Evolutionary conservation across 176 grass and related monocot genomes (phyloP).

Genomic region (Eleusine coracana): DNA sequence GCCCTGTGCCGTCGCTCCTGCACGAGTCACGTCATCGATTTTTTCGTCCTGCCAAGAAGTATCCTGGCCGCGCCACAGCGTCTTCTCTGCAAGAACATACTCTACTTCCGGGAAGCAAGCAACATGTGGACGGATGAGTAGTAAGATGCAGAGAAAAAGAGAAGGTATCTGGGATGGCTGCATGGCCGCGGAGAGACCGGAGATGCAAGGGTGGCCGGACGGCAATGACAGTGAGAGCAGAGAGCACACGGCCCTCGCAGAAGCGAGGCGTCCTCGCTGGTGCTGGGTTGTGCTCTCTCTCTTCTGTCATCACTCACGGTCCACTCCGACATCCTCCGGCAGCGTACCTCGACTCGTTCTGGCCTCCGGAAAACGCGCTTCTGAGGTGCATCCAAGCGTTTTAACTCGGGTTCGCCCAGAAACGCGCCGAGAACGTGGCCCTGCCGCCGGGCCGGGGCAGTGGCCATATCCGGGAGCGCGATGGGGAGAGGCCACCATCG

Average conservation of each 20-base stretch:
- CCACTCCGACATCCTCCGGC: neutral
- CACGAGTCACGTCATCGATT: neutral
- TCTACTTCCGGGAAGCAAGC: neutral
- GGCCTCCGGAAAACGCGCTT: neutral
- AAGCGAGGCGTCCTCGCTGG: constrained; percentile 58
- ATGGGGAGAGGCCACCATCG: neutral
- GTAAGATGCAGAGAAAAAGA: neutral
- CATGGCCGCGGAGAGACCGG: neutral
- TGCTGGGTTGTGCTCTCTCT: constrained; percentile 93
- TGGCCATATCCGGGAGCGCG: constrained; percentile 18
- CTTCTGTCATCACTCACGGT: constrained; percentile 76
- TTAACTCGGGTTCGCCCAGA: constrained; percentile 15
- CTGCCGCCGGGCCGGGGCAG: constrained; percentile 21
- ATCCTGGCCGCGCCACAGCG: neutral
- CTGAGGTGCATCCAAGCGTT: neutral
- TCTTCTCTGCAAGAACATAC: constrained; percentile 11
- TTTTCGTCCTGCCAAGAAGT: neutral
- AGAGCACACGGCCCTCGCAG: constrained; percentile 88
- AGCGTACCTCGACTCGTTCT: neutral
- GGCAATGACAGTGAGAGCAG: constrained; percentile 91
- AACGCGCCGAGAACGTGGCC: constrained; percentile 48
- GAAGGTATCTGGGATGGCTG: neutral
- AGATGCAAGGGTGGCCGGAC: constrained; percentile 11
- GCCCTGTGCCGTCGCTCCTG: neutral
- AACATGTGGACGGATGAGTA: neutral